phyloP scores from a whole-genome alignment of 257 asterid genomes.

The Nicotiana attenuata region DNA sequence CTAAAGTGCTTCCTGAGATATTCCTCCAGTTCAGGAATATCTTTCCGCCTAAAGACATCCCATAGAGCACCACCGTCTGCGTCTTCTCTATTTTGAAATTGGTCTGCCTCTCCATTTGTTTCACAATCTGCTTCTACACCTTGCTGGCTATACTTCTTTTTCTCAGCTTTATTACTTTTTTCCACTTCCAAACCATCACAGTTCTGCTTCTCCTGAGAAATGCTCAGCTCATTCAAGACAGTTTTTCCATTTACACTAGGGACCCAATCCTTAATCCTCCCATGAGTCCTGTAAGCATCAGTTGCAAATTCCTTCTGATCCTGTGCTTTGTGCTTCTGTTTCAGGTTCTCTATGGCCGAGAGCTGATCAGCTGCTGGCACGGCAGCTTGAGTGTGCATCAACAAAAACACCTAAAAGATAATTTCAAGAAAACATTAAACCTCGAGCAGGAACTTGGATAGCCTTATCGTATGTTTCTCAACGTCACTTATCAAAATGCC shows the following conservation, averaged over 20 bases:
- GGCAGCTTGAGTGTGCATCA: conserved; percentile 47
- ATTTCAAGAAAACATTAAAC: not conserved
- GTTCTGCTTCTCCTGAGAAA: not conserved
- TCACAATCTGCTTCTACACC: not conserved
- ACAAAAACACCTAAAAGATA: conserved; percentile 57
- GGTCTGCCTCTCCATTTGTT: not conserved
- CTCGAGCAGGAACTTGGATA: not conserved
- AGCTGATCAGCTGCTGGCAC: conserved; percentile 22
- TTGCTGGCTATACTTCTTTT: not conserved
- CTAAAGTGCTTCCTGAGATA: conserved; percentile 48
- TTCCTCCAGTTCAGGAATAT: conserved; percentile 58
- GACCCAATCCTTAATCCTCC: not conserved
- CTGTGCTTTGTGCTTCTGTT: conserved; percentile 13
- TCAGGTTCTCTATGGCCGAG: conserved; percentile 26
- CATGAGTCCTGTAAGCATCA: conserved; percentile 1
- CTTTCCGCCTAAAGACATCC: conserved; percentile 87
- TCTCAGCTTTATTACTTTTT: not conserved
- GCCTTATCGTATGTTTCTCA: not conserved
- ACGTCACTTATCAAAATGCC: not conserved
- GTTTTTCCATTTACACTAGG: not conserved
- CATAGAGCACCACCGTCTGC: conserved; percentile 71
- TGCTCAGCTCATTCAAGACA: not conserved
- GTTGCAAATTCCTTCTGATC: conserved; percentile 13
- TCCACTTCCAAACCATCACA: not conserved
- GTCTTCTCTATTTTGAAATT: not conserved